These are phyloP conservation scores for Verticillium isaacii DNA, from an alignment of 2,329 filamentous ascomycete species.

Conservation along the genomic window DNA sequence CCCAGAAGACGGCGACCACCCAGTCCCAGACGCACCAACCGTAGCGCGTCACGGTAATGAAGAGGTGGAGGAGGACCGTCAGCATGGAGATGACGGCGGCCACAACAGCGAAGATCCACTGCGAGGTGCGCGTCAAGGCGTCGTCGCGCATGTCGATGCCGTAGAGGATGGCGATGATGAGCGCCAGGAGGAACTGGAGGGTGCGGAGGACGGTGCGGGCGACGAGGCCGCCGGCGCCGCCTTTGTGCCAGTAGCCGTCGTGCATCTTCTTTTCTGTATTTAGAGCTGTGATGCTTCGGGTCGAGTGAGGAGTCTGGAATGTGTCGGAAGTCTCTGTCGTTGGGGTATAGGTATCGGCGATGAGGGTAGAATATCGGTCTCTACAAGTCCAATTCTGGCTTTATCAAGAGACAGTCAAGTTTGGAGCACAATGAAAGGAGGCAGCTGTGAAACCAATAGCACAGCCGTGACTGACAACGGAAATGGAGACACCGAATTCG, in stretches of 20 bases:
- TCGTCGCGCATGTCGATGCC: slow-evolving; percentile 5
- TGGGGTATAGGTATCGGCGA: no score
- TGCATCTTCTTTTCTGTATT: not conserved
- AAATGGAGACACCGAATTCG: no score
- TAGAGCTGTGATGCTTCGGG: no score
- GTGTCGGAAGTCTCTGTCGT: no score
- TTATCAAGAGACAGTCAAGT: no score
- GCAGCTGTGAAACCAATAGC: no score
- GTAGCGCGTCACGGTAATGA: slow-evolving; percentile 7
- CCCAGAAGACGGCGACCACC: slow-evolving; percentile 7
- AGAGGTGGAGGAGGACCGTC: slow-evolving; percentile 5
- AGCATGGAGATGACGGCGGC: slow-evolving; percentile 3
- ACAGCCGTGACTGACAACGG: no score
- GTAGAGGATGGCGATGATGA: slow-evolving; percentile 7
- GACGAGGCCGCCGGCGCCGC: slow-evolving; percentile 6
- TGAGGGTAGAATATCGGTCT: no score
- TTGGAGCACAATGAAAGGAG: no score
- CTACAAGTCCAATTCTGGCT: no score
- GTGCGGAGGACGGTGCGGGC: slow-evolving; percentile 5
- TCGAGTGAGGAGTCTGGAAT: no score
- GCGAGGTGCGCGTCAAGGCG: not conserved
- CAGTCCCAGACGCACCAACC: slow-evolving; percentile 10
- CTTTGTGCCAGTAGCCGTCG: slow-evolving; percentile 6
- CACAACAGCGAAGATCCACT: slow-evolving; percentile 9
- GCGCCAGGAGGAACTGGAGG: slow-evolving; percentile 9